phyloP scores from a whole-genome alignment of 2,329 filamentous ascomycete genomes.

The Cladophialophora immunda region DNA sequence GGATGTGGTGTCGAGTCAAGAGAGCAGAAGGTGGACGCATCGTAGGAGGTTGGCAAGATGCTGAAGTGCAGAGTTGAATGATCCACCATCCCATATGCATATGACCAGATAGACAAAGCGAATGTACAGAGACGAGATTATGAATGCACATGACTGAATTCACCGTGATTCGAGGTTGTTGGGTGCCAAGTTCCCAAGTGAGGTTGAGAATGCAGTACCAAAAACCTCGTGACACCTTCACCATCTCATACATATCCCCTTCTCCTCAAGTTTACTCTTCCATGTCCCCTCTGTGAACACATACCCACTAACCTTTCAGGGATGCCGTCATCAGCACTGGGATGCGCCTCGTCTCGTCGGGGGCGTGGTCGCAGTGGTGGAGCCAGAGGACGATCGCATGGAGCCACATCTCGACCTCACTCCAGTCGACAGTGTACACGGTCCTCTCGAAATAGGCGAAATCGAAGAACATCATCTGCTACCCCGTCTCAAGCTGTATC shows the following conservation, averaged over 20 bases:
- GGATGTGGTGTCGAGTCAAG: constrained; percentile 93
- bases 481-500: constrained; percentile 10
- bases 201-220: constrained; percentile 1
- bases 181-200: constrained; percentile 19
- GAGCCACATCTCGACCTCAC: constrained; percentile 2
- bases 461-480: constrained; percentile 11
- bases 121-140: constrained; percentile 9
- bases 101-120: constrained; percentile 27
- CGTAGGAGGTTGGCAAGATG: constrained; percentile 72
- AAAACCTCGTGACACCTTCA: neutral
- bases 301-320: neutral
- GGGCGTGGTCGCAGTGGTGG: neutral
- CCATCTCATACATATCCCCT: neutral
- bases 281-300: neutral
- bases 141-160: constrained; percentile 10
- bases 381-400: neutral
- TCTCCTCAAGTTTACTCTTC: neutral
- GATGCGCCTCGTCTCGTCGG: neutral
- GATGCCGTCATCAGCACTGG: neutral
- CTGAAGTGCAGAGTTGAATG: constrained; percentile 71
- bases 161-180: neutral
- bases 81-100: constrained; percentile 7
- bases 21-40: constrained; percentile 77
- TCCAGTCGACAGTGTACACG: constrained; percentile 3
- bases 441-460: constrained; percentile 8